A percentile compares a stretch with the other conserved stretches of the same genome.
phyloP scores from a whole-genome alignment of 768 basidiomycete species.

The Lactarius deliciosus region DNA sequence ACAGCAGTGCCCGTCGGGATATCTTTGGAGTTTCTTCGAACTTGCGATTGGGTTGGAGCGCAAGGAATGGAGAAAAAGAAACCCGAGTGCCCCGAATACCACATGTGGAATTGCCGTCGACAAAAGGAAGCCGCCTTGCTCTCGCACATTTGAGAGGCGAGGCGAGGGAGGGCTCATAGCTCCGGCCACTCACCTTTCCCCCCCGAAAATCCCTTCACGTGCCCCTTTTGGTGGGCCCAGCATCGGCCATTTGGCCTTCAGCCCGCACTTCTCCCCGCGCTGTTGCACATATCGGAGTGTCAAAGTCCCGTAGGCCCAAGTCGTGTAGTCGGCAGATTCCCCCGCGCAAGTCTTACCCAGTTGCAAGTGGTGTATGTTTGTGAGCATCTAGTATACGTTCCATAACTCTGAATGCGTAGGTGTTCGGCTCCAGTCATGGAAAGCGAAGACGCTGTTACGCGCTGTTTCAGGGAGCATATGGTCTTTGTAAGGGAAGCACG shows the following conservation, averaged over 20 bases:
- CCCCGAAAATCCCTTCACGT: neutral
- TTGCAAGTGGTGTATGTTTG: neutral
- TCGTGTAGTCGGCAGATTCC: neutral
- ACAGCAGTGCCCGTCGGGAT: neutral
- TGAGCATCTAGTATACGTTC: neutral
- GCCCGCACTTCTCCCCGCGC: neutral
- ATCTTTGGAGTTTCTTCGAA: conserved; percentile 3
- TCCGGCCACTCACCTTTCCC: neutral
- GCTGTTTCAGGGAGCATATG: neutral
- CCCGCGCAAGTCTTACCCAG: neutral
- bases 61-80: conserved; percentile 18
- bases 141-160: neutral
- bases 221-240: neutral
- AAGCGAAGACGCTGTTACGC: conserved; percentile 5
- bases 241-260: neutral
- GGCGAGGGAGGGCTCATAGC: neutral
- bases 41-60: conserved; percentile 1
- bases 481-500: neutral
- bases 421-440: neutral
- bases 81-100: conserved; percentile 11
- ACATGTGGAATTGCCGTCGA: conserved; percentile 12
- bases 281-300: neutral
- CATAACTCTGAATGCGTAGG: neutral
- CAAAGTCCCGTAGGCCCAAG: neutral
- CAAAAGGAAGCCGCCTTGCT: neutral